Conservation (phyloP, 2,329 filamentous ascomycete genomes). For the Epichloe scottii region DNA sequence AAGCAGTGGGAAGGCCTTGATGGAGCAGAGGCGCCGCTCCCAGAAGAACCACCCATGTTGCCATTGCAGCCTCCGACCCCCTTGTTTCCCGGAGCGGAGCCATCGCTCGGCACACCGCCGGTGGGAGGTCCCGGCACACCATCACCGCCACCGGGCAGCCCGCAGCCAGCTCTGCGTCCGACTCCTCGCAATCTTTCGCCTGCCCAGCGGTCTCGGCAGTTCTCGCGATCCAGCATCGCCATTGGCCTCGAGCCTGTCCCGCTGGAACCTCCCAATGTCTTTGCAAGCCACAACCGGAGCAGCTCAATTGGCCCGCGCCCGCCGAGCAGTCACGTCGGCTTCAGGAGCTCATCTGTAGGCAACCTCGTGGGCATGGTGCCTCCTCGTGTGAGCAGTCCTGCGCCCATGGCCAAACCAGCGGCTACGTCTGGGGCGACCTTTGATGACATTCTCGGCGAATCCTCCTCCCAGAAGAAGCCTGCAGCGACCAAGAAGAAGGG, state of each 20-base stretch:
- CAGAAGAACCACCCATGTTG: slow-evolving; percentile 22
- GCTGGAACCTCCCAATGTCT: slow-evolving; percentile 19
- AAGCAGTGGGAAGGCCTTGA: slow-evolving; percentile 34
- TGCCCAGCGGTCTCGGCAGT: slow-evolving; percentile 19
- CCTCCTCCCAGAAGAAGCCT: slow-evolving; percentile 17
- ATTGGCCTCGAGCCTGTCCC: slow-evolving; percentile 31
- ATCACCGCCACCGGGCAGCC: slow-evolving; percentile 16
- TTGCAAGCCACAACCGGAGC: slow-evolving; percentile 20
- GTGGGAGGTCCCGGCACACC: slow-evolving; percentile 13
- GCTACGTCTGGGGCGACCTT: slow-evolving; percentile 28
- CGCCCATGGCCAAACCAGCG: slow-evolving; percentile 10
- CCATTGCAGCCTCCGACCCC: slow-evolving; percentile 25
- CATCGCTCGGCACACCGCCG: slow-evolving; percentile 12
- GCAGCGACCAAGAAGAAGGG: slow-evolving; percentile 25
- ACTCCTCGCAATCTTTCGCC: slow-evolving; percentile 26
- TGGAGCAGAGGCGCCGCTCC: slow-evolving; percentile 14
- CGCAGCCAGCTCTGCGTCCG: slow-evolving; percentile 16
- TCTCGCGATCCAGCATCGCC: slow-evolving; percentile 29
- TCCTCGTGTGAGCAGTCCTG: slow-evolving; percentile 7
- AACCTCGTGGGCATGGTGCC: slow-evolving; percentile 19
- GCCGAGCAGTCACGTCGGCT: slow-evolving; percentile 19
- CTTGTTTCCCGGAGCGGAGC: slow-evolving; percentile 21
- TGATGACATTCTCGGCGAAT: slow-evolving; percentile 33
- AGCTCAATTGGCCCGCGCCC: slow-evolving; percentile 23
- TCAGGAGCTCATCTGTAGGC: slow-evolving; percentile 22